Evolutionary conservation across 2,329 filamentous ascomycete genomes (phyloP), one percentile per base, ranked within the genome.

Genomic region (Huntiella decipiens): DNA sequence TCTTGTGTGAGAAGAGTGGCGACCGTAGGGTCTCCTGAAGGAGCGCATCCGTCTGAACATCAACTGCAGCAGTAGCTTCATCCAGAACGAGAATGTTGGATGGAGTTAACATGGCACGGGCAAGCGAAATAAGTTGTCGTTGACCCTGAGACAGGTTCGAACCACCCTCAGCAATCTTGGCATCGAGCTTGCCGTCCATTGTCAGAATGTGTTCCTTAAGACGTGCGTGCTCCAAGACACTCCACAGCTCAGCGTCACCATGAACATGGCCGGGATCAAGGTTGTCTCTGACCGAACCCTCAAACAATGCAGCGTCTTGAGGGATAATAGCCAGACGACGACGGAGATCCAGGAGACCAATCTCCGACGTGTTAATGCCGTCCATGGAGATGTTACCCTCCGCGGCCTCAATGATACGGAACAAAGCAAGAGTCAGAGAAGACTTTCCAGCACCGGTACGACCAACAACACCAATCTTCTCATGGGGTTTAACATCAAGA

Each of bases 401-500:
- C 34, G 70, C 74, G 2, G 87, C 76, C 63, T 98, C 92, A 51
- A 98, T 96, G 53, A 98, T 86, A 44, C 92, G 78, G 73, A 98
- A 98, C 15, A 98, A 68, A 2, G 91, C 79, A 51, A 98, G 69
- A 1, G 91, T 96, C 51, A 98, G 66, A 7, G 86, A 94, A 50
- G 84, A 93, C 66, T 98, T 98, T 57, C 91, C 91, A 31, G 91
- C 91, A 45, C 91, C 91, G 0, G 91, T 98, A 42, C 91, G 81
- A 46, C 91, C 91, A 31, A 98, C 91, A 8, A 98, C 87, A 50
- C 91, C 91, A 60, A 98, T 91, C 71, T 96, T 98, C 67, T 98
- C 91, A 57, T 87, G 85, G 4, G 88, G 79, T 65, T 93, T 92
- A 67, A 98, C 93, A 58, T 85, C 77, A 11, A 98, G 68, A 56